Conservation (phyloP, 1,284 basidiomycete genomes). For the Ganoderma multipileum region DNA sequence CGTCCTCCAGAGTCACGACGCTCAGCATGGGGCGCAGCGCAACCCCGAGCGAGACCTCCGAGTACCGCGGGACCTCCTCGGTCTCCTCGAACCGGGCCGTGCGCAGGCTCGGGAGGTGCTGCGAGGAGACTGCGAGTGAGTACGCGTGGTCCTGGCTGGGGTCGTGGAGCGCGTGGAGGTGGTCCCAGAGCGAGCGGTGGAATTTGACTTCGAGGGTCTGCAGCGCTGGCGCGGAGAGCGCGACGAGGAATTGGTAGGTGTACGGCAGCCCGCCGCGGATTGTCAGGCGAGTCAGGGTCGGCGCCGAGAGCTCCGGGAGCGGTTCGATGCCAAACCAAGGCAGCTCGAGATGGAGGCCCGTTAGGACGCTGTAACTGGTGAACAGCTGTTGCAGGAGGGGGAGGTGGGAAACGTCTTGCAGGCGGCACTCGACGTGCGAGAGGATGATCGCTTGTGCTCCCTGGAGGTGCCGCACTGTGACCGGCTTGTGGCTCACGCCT, state of each 20-base stretch:
- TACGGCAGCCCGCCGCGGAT: slow-evolving; percentile 24
- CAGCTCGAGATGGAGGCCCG: slow-evolving; percentile 17
- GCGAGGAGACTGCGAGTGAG: slow-evolving; percentile 8
- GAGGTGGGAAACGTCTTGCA: slow-evolving; percentile 5
- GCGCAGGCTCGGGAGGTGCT: slow-evolving; percentile 8
- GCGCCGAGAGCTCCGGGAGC: slow-evolving; percentile 4
- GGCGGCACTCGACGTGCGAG: slow-evolving; percentile 19
- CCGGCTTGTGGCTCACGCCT: slow-evolving; percentile 18
- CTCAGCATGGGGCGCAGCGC: slow-evolving; percentile 15
- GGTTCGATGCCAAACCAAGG: slow-evolving; percentile 12
- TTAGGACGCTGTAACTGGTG: slow-evolving; percentile 3
- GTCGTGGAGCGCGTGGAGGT: background rate
- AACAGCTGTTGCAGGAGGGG: slow-evolving; percentile 13
- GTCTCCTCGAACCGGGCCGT: slow-evolving; percentile 9
- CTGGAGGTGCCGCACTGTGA: slow-evolving; percentile 8
- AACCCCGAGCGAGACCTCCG: slow-evolving; percentile 10
- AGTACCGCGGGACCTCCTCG: slow-evolving; percentile 14
- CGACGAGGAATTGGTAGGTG: slow-evolving; percentile 17
- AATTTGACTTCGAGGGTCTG: slow-evolving; percentile 11
- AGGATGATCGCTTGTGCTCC: slow-evolving; percentile 4
- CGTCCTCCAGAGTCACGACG: slow-evolving; percentile 19
- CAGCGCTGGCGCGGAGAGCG: slow-evolving; percentile 11
- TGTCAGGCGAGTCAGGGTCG: slow-evolving; percentile 5
- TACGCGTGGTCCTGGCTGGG: slow-evolving; percentile 15
- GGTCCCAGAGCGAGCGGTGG: slow-evolving; percentile 18